Evolutionary conservation across 2,329 filamentous ascomycete genomes (phyloP).

Genomic region (Monosporascus cannonballus): DNA sequence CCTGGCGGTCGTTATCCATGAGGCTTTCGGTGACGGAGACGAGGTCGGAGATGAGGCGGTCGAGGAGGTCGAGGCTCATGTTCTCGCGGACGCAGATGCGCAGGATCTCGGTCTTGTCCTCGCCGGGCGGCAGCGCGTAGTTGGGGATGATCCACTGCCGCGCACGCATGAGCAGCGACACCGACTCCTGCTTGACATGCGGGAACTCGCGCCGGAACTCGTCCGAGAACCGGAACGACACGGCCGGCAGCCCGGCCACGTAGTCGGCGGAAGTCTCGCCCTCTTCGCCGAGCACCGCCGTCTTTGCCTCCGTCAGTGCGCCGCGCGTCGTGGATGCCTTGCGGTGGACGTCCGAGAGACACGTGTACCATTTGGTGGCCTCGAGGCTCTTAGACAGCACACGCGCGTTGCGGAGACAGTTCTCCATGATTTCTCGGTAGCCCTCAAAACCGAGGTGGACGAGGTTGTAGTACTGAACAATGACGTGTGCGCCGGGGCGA

Average conservation of each 20-base stretch:
- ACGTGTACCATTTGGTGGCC: slow-evolving; percentile 59
- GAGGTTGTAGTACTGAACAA: slow-evolving; percentile 68
- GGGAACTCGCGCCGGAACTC: slow-evolving; percentile 55
- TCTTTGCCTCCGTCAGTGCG: slow-evolving; percentile 25
- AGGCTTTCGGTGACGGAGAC: slow-evolving; percentile 54
- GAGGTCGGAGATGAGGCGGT: slow-evolving; percentile 56
- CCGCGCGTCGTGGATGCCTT: slow-evolving; percentile 37
- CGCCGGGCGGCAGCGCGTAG: slow-evolving; percentile 58
- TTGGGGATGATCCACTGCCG: slow-evolving; percentile 69
- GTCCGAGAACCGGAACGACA: slow-evolving; percentile 59
- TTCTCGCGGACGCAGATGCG: slow-evolving; percentile 62
- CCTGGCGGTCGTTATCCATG: slow-evolving; percentile 46
- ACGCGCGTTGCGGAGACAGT: slow-evolving; percentile 58
- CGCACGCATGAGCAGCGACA: slow-evolving; percentile 56
- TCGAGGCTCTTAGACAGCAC: slow-evolving; percentile 58
- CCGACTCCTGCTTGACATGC: slow-evolving; percentile 57
- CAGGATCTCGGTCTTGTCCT: slow-evolving; percentile 58
- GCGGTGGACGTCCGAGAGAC: slow-evolving; percentile 60
- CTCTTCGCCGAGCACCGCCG: slow-evolving; percentile 30
- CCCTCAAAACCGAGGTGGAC: slow-evolving; percentile 64
- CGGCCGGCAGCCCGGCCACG: slow-evolving; percentile 60
- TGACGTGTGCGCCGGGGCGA: slow-evolving; percentile 61
- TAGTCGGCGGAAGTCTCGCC: slow-evolving; percentile 53
- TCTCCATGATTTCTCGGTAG: slow-evolving; percentile 60
- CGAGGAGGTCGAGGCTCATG: slow-evolving; percentile 62